Evolutionary conservation across 345 rosid species (phyloP), one percentile per base, ranked within the genome.

Genomic region (Bruguiera parviflora): DNA sequence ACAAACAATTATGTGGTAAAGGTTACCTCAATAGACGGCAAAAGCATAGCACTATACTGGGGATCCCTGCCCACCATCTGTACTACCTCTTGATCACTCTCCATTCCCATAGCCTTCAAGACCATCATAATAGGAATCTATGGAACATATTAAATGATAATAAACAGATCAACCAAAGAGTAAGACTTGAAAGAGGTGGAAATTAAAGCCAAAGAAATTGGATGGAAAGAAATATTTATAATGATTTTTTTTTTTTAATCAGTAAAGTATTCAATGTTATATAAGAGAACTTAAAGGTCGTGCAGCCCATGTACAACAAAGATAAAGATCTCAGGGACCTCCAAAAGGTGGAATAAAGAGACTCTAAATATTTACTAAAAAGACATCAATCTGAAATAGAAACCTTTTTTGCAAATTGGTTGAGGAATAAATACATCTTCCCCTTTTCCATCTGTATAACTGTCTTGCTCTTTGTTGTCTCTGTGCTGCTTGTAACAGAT

Each of bases 31-130:
- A 94, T 83, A 60, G 98, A 91, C 52, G 90, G 92, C 73, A 91
- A 77, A 74, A 94, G 92, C 53, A 89, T 78, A 52, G 86, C 84
- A 59, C 90, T 74, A 77, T 83, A 91, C 76, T 89, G 87, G 75
- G 97, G 97, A 83, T 91, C 96, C 82, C 98, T 88, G 72, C 98
- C 96, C 31, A 94, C 78, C 97, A 94, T 89, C 73, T 89, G 95
- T 67, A 89, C 95, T 33, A 91, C 91, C 83, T 94, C 98, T 86
- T 89, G 95, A 71, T 91, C 98, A 66, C 95, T 85, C 80, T 94
- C 92, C 97, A 91, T 91, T 70, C 98, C 96, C 98, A 94, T 91
- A 63, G 96, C 97, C 79, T 88, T 91, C 72, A 94, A 80, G 71
- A 87, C 96, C 66, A 86, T 84, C 91, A 94, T 85, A 51, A 94